Base-by-base conservation (phyloP, 2,329 filamentous ascomycete species). In the Calonectria montana region DNA sequence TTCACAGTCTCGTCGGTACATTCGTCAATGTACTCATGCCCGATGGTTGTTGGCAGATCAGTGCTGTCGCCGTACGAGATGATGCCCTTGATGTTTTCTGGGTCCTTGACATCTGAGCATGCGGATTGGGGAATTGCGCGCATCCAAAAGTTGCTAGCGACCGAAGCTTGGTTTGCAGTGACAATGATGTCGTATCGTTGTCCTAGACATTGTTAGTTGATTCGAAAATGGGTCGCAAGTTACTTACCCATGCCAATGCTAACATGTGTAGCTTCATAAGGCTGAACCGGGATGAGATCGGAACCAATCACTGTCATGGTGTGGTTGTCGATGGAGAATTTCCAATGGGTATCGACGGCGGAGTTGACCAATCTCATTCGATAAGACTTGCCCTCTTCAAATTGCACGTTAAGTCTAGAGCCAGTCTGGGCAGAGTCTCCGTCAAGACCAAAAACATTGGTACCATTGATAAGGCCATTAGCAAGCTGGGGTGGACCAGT, bases 241-340 rank as follows among this genome's bases (percentile, higher is more conserved):
- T 37, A 35, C 50, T 55, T n/a, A 55, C 50, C 50, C 50, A 55
- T 55, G 10, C 50, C 50, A 23, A 55, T 55, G 29, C 16, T 55
- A 10, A 55, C 29, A n/a, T 55, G 50, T 3, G 50, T 55, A n/a
- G 50, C 50, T 18, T 55, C n/a, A 15, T 55, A 55, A 55, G 50
- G 50, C 16, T 55, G 50, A 13, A 92, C 84, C 12, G 90, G 88
- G 0, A 92, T 87, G 9, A 91, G 81, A 73, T 91, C 91, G 13
- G 80, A 83, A 1, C 86, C 84, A 53, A 92, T 90, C 39, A 92
- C 89, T 0, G 84, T 87, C 74, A 93, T 79, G 0, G 78, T 85
- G 79, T 92, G 90, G 55, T 87, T 85, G 78, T 90, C 88, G 69
- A 90, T 88, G 29, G 82, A 83, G 75, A 89, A 89, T 73, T 84